Conservation (phyloP, 148 eudicot genomes). For the Cornus controversa region DNA sequence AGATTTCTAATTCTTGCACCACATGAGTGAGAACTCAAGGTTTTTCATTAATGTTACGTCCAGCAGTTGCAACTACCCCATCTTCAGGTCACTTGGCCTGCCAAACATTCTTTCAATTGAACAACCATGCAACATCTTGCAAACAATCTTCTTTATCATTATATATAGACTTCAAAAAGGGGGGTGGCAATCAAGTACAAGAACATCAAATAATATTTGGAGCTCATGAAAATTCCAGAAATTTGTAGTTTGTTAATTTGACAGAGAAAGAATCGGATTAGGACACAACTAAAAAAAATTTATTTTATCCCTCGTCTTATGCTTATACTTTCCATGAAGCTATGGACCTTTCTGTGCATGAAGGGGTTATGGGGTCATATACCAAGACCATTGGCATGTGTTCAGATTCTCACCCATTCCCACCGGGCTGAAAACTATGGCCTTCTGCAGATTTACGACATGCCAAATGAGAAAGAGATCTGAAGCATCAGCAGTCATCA, state of each 20-base stretch:
- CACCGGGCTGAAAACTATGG: not conserved
- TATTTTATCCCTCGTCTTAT: not conserved
- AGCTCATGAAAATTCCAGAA: not conserved
- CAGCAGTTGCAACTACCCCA: not conserved
- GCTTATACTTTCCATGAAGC: not conserved
- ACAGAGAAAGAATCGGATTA: not conserved
- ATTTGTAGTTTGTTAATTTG: not conserved
- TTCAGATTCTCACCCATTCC: not conserved
- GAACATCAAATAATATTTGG: not conserved
- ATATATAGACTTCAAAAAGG: not conserved
- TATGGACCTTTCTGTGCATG: not conserved
- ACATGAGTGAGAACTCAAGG: not conserved
- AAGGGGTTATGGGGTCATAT: not conserved
- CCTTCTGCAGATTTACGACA: not conserved
- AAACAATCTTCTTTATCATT: not conserved
- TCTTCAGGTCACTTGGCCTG: not conserved
- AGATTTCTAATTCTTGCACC: not conserved
- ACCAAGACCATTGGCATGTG: not conserved
- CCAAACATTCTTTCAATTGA: too few species aligned
- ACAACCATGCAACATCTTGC: not conserved
- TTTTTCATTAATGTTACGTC: not conserved
- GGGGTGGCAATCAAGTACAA: not conserved
- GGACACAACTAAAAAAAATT: not conserved
- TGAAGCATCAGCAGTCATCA: too few species aligned
- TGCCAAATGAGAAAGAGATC: not conserved